phyloP scores from a whole-genome alignment of 352 stramenopile genomes.

The Blastocystis sp. region DNA sequence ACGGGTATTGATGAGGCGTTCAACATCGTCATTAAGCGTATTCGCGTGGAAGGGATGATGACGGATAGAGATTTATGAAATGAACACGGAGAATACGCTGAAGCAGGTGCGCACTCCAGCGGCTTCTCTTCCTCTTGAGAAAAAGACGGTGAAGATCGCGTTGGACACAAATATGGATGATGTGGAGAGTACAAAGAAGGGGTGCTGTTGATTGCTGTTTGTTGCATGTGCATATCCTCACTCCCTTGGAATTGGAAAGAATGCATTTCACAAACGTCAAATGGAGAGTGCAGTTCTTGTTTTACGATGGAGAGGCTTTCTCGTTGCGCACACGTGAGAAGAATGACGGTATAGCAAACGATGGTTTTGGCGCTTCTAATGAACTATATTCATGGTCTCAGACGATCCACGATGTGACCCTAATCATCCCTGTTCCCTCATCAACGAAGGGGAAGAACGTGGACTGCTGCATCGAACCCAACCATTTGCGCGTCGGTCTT shows the following conservation, averaged over 20 bases:
- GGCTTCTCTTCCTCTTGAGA: slow-evolving; percentile 14
- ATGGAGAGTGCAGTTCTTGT: background rate
- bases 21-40: slow-evolving; percentile 54
- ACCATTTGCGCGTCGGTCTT: background rate
- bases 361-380: slow-evolving; percentile 22
- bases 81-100: slow-evolving; percentile 31
- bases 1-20: slow-evolving; percentile 97
- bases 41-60: background rate
- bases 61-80: slow-evolving; percentile 51
- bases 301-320: background rate
- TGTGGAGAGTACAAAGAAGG: slow-evolving; percentile 13
- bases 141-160: slow-evolving; percentile 62
- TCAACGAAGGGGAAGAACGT: background rate
- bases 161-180: slow-evolving; percentile 28
- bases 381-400: slow-evolving; percentile 55
- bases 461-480: slow-evolving; percentile 40
- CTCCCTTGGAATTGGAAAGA: too few species aligned
- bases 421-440: slow-evolving; percentile 25
- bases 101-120: background rate
- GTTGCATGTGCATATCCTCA: background rate
- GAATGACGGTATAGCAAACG: slow-evolving; percentile 12
- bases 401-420: slow-evolving; percentile 34
- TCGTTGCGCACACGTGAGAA: background rate
- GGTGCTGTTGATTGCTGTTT: slow-evolving; percentile 63
- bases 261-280: too few species aligned